Evolutionary conservation across 768 basidiomycete genomes (phyloP), one percentile per base, ranked within the genome.

Genomic region (Lentinula sp.): DNA sequence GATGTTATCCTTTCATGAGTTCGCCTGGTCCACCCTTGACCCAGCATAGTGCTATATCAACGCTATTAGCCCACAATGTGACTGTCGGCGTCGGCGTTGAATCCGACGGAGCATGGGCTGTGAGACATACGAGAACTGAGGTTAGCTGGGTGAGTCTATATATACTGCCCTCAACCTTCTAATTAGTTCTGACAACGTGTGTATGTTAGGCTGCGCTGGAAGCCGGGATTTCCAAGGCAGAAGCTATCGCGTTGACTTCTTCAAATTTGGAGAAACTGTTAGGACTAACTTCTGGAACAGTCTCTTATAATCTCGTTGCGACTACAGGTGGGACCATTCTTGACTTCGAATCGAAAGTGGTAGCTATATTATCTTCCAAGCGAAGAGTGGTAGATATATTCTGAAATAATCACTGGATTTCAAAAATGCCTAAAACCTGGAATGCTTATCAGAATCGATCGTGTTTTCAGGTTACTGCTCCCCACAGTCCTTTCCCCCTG

Each of bases 111-210:
- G 63, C 45, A 11, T 86, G 81, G 84, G 78, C 78, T 51, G 85
- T 87, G 5, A 82, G 88, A 43, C 89, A 87, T 62, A 79, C 85
- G 16, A 80, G 90, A 7, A 87, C 91, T 63, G 90, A 94, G 65
- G 74, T 83, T 55, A 89, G 81, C 58, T 95, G 93, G 92, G 88
- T 87, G 65, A 66, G 81, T 72, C 23, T 59, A 37, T 23, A 2
- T 59, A 15, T 34, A 28, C 10, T 53, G 16, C 23, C 9, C 49
- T 62, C 13, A 43, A n/a, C 0, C 43, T 8, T 49, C 9, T 8
- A 51, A 10, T 13, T 51, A 15, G 8, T 32, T 23, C 50, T 9
- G 37, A 39, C 37, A 3, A 1, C 28, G 49, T 42, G 16, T 35
- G 5, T n/a, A 18, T 28, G 15, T 56, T 7, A 43, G 57, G 53